Evolutionary conservation across 441 rosid genomes (phyloP), one percentile per base, ranked within the genome.

Genomic region (Hura crepitans): DNA sequence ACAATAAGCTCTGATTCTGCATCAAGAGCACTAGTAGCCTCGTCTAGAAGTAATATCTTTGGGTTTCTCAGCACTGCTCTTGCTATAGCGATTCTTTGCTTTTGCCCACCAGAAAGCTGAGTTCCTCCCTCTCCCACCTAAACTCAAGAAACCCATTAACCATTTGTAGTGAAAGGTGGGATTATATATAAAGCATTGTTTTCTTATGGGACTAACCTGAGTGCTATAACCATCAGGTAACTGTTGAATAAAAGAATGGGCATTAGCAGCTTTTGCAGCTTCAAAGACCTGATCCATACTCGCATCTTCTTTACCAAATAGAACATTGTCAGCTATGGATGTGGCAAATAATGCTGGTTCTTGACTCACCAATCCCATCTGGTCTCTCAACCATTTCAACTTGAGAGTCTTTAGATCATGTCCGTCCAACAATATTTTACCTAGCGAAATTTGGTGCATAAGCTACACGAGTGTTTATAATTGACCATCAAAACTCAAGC

Each of bases 121-220:
- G 90, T 86, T 73, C 96, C 97, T 78, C 90, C 91, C 69, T 88
- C 97, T 64, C 97, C 97, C 62, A 90, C 96, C 97, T 85, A 63
- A 30, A 74, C 58, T 57, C 62, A 71, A 57, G 42, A 69, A 56
- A 20, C 57, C 28, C 65, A 61, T 67, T 39, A 61, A 65, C 64
- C 25, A 47, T 71, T 13, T 31, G 5, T 2, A 20, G 3, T 35
- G 49, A 39, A 23, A 22, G 50, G n/a, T 30, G 2, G 23, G 20
- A 43, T 42, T 62, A 18, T 20, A 3, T 1, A 20, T 37, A 62
- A 37, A 10, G 3, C 9, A 62, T 39, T 62, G 9, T 62, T 37
- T 39, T 35, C 7, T 35, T 35, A 35, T 17, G 56, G 11, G 50
- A 17, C 13, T 7, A 59, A 89, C 97, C 92, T 85, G 93, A 74